A percentile compares a stretch with the other conserved stretches of the same genome.
Evolutionary conservation across 2,329 filamentous ascomycete genomes (phyloP).

Genomic region (Xylaria sp.): DNA sequence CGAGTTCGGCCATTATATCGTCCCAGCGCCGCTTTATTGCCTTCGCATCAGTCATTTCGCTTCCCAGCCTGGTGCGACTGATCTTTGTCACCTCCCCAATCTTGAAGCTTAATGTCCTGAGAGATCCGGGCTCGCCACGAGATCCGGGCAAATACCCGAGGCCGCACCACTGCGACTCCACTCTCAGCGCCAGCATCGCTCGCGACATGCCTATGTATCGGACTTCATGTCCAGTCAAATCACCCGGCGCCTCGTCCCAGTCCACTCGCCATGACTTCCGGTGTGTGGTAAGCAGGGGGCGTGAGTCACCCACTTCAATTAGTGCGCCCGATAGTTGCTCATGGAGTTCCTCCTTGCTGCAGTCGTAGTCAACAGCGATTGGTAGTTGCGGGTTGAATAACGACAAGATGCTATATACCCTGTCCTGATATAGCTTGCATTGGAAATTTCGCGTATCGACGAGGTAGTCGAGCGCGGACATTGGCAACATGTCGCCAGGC

Average conservation of each 20-base stretch:
- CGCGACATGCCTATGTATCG: conserved; percentile 5
- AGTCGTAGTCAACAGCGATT: neutral
- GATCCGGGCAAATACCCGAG: conserved; percentile 4
- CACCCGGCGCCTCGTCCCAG: conserved; percentile 2
- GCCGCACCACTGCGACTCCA: conserved; percentile 9
- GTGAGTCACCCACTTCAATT: conserved; percentile 7
- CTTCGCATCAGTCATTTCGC: neutral
- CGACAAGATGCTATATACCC: conserved; percentile 10
- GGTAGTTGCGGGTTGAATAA: conserved; percentile 5
- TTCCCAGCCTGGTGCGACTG: neutral
- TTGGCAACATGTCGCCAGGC: conserved; percentile 14
- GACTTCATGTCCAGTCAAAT: neutral
- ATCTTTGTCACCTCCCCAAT: conserved; percentile 11
- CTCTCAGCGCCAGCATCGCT: conserved; percentile 2
- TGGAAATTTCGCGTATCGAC: conserved; percentile 11
- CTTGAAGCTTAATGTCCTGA: conserved; percentile 3
- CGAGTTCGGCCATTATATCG: conserved; percentile 5
- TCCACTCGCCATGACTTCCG: conserved; percentile 7
- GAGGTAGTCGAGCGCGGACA: conserved; percentile 9
- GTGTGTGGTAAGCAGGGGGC: conserved; percentile 1
- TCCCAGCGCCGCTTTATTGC: conserved; percentile 10
- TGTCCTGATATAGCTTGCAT: conserved; percentile 12
- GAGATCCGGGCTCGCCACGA: neutral
- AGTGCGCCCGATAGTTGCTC: conserved; percentile 11
- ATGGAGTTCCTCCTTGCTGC: conserved; percentile 8